These are phyloP conservation scores for Chlorencoelia australis DNA, from an alignment of 2,329 filamentous ascomycete species.

Conservation along the genomic window DNA sequence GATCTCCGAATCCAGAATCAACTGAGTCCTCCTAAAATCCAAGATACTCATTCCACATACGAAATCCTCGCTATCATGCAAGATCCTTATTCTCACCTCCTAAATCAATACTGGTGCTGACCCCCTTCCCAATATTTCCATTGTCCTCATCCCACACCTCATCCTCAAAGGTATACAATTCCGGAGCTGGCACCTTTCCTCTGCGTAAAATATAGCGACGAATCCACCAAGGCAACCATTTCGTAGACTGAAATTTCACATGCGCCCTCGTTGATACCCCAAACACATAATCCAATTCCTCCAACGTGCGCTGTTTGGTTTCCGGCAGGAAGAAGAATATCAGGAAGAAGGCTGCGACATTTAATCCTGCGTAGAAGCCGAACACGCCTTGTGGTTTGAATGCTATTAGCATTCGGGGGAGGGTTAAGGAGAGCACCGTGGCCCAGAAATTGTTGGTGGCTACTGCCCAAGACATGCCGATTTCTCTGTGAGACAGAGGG, in stretches of 20 bases:
- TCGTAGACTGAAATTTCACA: conserved; percentile 29
- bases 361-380: conserved; percentile 43
- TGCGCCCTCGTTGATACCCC: conserved; percentile 20
- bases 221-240: conserved; percentile 17
- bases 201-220: conserved; percentile 6
- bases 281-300: conserved; percentile 39
- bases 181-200: conserved; percentile 23
- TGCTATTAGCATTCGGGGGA: conserved; percentile 16
- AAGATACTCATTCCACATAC: too few relatives aligned
- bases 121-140: too few relatives aligned
- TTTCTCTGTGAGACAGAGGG: conserved; percentile 51
- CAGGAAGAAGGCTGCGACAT: conserved; percentile 41
- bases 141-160: too few relatives aligned
- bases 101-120: too few relatives aligned
- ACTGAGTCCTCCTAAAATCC: too few relatives aligned
- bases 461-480: conserved; percentile 53
- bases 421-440: conserved; percentile 49
- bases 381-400: conserved; percentile 34
- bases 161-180: conserved; percentile 8
- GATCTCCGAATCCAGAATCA: too few relatives aligned
- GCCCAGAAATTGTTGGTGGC: conserved; percentile 50
- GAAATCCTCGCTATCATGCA: too few relatives aligned
- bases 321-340: conserved; percentile 48
- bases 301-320: conserved; percentile 38
- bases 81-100: too few relatives aligned